Evolutionary conservation across 75 land plant species (phyloP), one percentile per base, ranked within the genome.

Genomic region (Cunninghamia lanceolata): DNA sequence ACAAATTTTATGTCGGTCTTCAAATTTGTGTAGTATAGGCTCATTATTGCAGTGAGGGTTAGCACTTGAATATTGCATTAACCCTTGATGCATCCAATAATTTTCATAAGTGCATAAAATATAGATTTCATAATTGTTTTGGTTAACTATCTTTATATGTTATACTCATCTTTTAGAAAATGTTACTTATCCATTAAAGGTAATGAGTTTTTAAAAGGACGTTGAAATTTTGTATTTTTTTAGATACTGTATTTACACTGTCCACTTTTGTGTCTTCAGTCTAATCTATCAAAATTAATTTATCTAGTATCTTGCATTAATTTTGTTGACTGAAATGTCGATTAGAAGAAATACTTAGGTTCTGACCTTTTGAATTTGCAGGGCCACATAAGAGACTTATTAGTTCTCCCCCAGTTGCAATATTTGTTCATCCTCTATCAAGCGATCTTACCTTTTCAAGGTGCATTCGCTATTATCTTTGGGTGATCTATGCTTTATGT

Each of bases 361-460:
- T 17, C 21, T 85, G 63, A n/a, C 38, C 52, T 75, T 13, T 53
- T 74, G 42, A n/a, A 11, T 90, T 84, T 82, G 6, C 91, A 96
- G 98, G 96, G 15, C 93, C 92, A 71, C 92, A 96, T 56, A 93
- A 94, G 56, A 89, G 92, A 86, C 92, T 96, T 46, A 96, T 96
- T 63, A 87, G 93, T 82, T 95, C 98, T 14, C 98, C 98, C 80
- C 97, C 98, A 47, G 95, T 94, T 86, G 95, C 98, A n/a, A 89
- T 96, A 40, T 96, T 96, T 86, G 93, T 96, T 84, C 98, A 96
- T 85, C 98, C 98, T 11, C 94, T 96, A 85, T 93, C 93, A 39
- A 95, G 86, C 82, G 94, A 98, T 90, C 92, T 95, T 86, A 93
- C 82, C 66, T 94, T 95, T 83, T 68, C 88, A 85, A 93, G 95